Evolutionary conservation across 805 yeast genomes (phyloP).

Genomic region (Monosporozyma unispora): DNA sequence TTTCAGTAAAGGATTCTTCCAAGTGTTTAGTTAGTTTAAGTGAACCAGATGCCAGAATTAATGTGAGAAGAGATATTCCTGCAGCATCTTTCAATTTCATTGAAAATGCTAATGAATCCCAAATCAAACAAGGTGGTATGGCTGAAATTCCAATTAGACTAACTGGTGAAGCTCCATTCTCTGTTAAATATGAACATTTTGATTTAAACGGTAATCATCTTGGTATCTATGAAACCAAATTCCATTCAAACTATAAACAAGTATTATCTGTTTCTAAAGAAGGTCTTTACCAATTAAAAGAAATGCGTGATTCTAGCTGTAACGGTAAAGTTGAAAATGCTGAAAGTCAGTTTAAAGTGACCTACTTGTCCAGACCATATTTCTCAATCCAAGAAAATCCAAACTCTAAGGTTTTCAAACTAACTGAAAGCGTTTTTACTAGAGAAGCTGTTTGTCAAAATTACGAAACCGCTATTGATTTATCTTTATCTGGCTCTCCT

Average conservation of each 20-base stretch:
- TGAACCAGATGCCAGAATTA: constrained; percentile 53
- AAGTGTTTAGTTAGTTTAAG: constrained; percentile 68
- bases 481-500: constrained; percentile 46
- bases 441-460: constrained; percentile 41
- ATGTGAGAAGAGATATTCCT: constrained; percentile 66
- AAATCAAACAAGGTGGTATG: constrained; percentile 53
- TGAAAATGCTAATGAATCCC: constrained; percentile 30
- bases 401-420: constrained; percentile 15
- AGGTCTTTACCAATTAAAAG: constrained; percentile 40
- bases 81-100: constrained; percentile 37
- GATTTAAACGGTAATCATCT: constrained; percentile 24
- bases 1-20: constrained; percentile 62
- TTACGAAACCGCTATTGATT: constrained; percentile 39
- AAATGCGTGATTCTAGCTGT: constrained; percentile 45
- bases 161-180: constrained; percentile 49
- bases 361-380: constrained; percentile 40
- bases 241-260: constrained; percentile 27
- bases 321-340: constrained; percentile 36
- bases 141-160: constrained; percentile 52
- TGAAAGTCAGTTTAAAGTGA: constrained; percentile 31
- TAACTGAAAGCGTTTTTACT: constrained; percentile 20
- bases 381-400: constrained; percentile 34
- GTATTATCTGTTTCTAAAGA: constrained; percentile 33
- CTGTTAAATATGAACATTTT: constrained; percentile 29
- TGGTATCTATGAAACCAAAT: constrained; percentile 16